Percentiles rank a stretch among this genome's conserved stretches.
These are phyloP conservation scores for Lactuca sativa DNA, from an alignment of 129 eudicot genomes.

Conservation along the genomic window DNA sequence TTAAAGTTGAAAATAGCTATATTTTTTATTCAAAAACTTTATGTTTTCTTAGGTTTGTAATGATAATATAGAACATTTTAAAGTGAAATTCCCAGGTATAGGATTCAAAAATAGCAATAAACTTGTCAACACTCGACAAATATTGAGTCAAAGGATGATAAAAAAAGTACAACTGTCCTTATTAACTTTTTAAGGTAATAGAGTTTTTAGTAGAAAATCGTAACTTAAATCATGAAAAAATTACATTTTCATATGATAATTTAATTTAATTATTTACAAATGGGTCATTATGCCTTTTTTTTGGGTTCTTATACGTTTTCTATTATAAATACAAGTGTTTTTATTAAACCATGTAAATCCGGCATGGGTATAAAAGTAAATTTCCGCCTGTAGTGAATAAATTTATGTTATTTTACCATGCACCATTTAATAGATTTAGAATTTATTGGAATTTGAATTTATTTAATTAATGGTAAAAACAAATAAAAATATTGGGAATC, in stretches of 20 bases:
- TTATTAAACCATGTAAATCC: background rate
- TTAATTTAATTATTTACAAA: too few species aligned
- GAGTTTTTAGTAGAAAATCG: too few species aligned
- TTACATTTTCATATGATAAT: too few species aligned
- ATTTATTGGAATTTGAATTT: conserved; percentile 21
- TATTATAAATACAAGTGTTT: too few species aligned
- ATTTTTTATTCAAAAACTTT: too few species aligned
- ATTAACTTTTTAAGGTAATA: background rate
- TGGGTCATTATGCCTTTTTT: background rate
- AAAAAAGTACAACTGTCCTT: background rate
- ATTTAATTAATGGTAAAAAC: background rate
- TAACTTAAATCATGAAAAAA: background rate
- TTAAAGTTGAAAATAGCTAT: too few species aligned
- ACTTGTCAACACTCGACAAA: background rate
- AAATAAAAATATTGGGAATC: conserved; percentile 15
- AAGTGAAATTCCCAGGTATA: background rate
- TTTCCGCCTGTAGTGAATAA: background rate
- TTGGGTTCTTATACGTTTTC: too few species aligned
- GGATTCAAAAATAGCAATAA: background rate
- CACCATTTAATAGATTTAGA: conserved; percentile 7
- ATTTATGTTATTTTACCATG: conserved; percentile 1
- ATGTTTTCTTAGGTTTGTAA: too few species aligned
- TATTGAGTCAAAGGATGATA: background rate
- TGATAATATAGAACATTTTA: too few species aligned
- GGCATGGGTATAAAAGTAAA: background rate